Base-by-base conservation (phyloP, 2,329 filamentous ascomycete genomes). In the Nothophaeocryptopus gaeumannii region DNA sequence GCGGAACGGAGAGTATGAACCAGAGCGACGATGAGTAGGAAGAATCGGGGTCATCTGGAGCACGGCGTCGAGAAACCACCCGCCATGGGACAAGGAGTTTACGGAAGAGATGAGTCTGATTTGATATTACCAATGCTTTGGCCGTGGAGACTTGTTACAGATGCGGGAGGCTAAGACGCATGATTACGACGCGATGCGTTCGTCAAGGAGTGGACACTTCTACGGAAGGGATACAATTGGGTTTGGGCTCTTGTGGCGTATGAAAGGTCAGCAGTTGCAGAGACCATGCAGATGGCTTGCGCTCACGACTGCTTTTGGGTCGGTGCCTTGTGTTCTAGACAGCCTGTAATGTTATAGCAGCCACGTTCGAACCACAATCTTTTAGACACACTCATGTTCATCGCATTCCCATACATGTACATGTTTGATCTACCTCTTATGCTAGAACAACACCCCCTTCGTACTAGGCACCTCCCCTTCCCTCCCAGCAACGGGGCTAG, bases 401-500 rank as follows among this genome's bases (percentile, higher is more conserved):
- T 26, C 20, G 20, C 7, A 4, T 26, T 26, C 20, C 20, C 20
- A 26, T 26, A 26, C 20, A 26, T 26, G 20, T 26, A 26, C 20
- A 26, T 26, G 7, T 26, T 7, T 3, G 3, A 26, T 26, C 20
- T 26, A 4, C 7, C 20, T 26, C 34, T 29, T 13, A 33, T 15
- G 35, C 47, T 59, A 70, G 49, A 65, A 83, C 71, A 96, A 70
- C 31, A 95, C 95, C 9, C 92, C 92, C 80, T 97, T 97, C 8
- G 92, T 97, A 74, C 91, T 96, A 45, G 91, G 88, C 20, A 97
- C 84, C 77, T 99, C 93, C 2, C 89, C 90, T 72, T 95, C 90
- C 68, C 86, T 85, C 9, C 89, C 89, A 36, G 82, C 81, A 30
- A 92, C 83, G 61, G 83, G 79, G 43, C 80, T 79, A 41, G 85